Base-by-base conservation (phyloP, 495 filamentous ascomycete species). In the Tuber magnatum region DNA sequence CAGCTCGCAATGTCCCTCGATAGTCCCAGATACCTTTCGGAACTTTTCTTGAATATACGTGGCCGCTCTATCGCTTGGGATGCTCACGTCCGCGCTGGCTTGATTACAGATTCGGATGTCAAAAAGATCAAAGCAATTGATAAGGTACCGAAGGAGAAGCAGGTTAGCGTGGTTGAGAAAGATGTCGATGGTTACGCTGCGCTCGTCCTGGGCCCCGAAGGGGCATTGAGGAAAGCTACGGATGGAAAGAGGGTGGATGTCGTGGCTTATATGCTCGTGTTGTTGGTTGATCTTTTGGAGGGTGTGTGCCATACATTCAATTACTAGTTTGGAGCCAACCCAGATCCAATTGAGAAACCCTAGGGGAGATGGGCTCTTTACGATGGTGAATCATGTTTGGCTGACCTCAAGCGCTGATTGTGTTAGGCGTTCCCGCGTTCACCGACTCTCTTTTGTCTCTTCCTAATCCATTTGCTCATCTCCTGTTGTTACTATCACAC, bases 111-210 rank as follows among this genome's bases (percentile, higher is more conserved):
- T 78, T 90, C 92, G 73, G 93, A 99, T 83, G 88, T 97, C 80
- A 94, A 92, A 86, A 94, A 93, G 87, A 98, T 99, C 86, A 94
- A 95, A 85, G 93, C 95, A 71, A 93, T 97, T 79, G 96, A 98
- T 84, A 99, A 97, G 85, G 93, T 95, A 78, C 91, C 93, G 79
- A 93, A 92, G 81, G 92, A 93, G 72, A 93, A 95, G 83, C 89
- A 94, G 81, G 89, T 89, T 81, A 88, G 94, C 80, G 91, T 90
- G 43, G 89, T 98, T 75, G 92, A 96, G 82, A 84, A 85, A 39
- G 92, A 97, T 83, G 84, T 94, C 12, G 85, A 90, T 70, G 92
- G 89, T 46, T 99, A 97, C 85, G 87, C 88, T 71, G 85, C 86
- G 68, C 87, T 98, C 77, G 89, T 99, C 78, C 86, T 97, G 12